A percentile compares a stretch with the other conserved stretches of the same genome.
Conservation (phyloP, 2,329 filamentous ascomycete species). For the Pseudopithomyces maydicus region DNA sequence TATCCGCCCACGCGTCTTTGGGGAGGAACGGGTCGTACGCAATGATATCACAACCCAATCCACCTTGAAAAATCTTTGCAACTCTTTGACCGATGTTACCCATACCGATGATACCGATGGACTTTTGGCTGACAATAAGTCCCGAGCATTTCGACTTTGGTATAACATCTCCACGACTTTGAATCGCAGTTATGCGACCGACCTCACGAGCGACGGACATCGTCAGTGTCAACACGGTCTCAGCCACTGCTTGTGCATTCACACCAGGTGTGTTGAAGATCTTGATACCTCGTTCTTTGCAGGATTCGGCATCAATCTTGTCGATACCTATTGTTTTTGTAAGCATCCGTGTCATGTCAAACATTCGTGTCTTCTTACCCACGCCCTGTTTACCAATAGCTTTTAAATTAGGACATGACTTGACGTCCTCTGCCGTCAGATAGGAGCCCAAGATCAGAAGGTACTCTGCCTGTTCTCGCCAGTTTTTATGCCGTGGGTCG, state of each 20-base stretch:
- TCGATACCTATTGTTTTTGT: slow-evolving; percentile 44
- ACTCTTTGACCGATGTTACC: slow-evolving; percentile 39
- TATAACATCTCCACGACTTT: slow-evolving; percentile 40
- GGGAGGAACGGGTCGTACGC: slow-evolving; percentile 48
- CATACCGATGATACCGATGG: slow-evolving; percentile 55
- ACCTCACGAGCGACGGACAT: slow-evolving; percentile 37
- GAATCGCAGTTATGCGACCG: slow-evolving; percentile 27
- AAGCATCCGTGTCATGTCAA: no score
- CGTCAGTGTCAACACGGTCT: slow-evolving; percentile 44
- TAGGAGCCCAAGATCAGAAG: slow-evolving; percentile 47
- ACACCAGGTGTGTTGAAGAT: slow-evolving; percentile 56
- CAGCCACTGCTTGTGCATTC: slow-evolving; percentile 51
- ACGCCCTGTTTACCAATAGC: slow-evolving; percentile 57
- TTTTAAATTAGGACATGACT: slow-evolving; percentile 41
- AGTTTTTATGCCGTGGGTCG: slow-evolving; percentile 44
- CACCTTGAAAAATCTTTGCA: slow-evolving; percentile 26
- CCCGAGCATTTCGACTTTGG: slow-evolving; percentile 52
- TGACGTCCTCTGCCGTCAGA: slow-evolving; percentile 48
- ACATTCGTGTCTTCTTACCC: slow-evolving; percentile 31
- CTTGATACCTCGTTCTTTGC: slow-evolving; percentile 46
- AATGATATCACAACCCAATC: slow-evolving; percentile 49
- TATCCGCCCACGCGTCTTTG: slow-evolving; percentile 45
- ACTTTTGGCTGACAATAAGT: slow-evolving; percentile 48
- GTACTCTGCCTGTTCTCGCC: slow-evolving; percentile 49
- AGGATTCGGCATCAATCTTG: slow-evolving; percentile 49